These are phyloP conservation scores for Cryptococcus maquisensis DNA, from an alignment of 1,284 basidiomycete species.

Conservation along the genomic window DNA sequence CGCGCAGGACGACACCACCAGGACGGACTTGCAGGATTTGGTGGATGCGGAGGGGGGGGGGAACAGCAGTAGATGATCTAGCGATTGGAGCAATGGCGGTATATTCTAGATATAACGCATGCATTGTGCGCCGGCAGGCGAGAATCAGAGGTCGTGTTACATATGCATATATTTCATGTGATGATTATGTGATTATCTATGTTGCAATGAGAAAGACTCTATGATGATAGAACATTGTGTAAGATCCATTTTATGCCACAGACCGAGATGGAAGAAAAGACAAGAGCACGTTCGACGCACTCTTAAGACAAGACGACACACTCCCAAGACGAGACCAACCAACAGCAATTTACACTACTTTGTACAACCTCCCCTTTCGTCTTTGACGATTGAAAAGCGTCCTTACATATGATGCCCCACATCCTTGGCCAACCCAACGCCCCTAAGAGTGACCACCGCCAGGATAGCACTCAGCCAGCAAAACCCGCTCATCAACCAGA, in stretches of 20 bases:
- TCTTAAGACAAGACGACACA: no score
- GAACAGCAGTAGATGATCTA: conserved; percentile 1
- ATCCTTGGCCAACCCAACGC: conserved; percentile 19
- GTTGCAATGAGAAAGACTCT: background rate
- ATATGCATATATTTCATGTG: background rate
- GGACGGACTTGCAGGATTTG: background rate
- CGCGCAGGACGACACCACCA: no score
- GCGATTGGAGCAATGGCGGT: no score
- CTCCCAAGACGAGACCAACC: no score
- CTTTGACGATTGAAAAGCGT: no score
- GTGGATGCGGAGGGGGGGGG: background rate
- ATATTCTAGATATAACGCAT: no score
- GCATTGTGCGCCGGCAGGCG: no score
- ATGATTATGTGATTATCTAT: background rate
- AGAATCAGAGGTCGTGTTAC: no score
- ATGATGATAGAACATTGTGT: no score
- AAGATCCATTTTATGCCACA: background rate
- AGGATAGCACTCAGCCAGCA: conserved; percentile 14
- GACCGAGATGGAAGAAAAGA: background rate
- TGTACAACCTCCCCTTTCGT: no score
- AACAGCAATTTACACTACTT: no score
- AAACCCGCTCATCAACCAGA: conserved; percentile 25
- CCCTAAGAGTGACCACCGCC: conserved; percentile 12
- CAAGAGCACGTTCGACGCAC: no score
- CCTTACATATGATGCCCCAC: conserved; percentile 5